Base-by-base conservation (phyloP, 108 stramenopile species). In the Conticribra weissflogii region DNA sequence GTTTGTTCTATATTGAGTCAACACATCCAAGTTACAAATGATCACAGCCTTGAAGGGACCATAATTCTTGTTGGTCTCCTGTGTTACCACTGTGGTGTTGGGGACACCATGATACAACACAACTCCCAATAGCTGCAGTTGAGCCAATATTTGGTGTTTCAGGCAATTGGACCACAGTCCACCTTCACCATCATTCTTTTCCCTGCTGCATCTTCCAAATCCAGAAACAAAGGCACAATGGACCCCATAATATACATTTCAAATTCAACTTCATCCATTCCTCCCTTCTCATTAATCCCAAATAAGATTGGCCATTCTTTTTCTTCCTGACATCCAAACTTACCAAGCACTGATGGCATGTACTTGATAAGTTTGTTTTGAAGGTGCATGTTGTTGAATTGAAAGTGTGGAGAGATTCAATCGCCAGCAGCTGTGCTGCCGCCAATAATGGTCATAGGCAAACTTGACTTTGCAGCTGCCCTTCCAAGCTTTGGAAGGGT, bases 171-270 rank as follows among this genome's bases (percentile, higher is more conserved):
- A 9, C 64, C 64, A 54, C 47, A 2, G 24, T 66, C 66, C 24
- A 54, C 18, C 28, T 67, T 67, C 2, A 67, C 1, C 16, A 67
- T 3, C 3, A 67, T 54, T 21, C 66, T 1, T 2, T 67, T 54
- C 16, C 66, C 66, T 3, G 19, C 5, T n/a, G 28, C 53, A n/a
- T 54, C 16, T 21, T 30, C 53, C 14, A 54, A 3, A 54, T 67
- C 54, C n/a, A 54, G 66, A 67, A 29, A 67, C 14, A 67, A 21
- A 55, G 62, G 46, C 16, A 63, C 27, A 17, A 63, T 45, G 8
- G 21, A 27, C 22, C n/a, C 48, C 1, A 27, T 1, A 17, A 45
- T 3, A 47, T 63, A 63, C 21, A 24, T 59, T 12, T 32, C 31
- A 41, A 41, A 41, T 41, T 41, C 36, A 9, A 9, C 36, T 12